Percentiles rank a stretch among this genome's conserved stretches.
Conservation (phyloP, 1,284 basidiomycete species). For the Ceratobasidium sp. region DNA sequence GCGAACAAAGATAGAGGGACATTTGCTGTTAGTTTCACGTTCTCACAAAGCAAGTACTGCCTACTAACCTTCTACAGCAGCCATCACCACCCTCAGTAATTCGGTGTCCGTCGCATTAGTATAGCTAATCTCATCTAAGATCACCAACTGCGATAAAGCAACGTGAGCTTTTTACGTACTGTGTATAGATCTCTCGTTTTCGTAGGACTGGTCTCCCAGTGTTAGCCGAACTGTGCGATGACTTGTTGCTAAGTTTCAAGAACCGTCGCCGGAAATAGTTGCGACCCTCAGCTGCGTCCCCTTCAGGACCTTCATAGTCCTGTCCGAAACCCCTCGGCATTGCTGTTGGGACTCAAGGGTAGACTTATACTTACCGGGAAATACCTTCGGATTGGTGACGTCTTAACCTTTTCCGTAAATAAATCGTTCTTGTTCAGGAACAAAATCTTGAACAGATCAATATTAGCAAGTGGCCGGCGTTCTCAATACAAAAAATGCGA, state of each 20-base stretch:
- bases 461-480: slow-evolving; percentile 42
- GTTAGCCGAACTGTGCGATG: slow-evolving; percentile 63
- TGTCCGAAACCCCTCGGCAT: slow-evolving; percentile 51
- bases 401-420: slow-evolving; percentile 81
- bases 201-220: slow-evolving; percentile 53
- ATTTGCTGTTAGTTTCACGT: slow-evolving; percentile 33
- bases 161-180: slow-evolving; percentile 65
- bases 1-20: slow-evolving; percentile 48
- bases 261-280: slow-evolving; percentile 94
- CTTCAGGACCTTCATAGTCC: slow-evolving; percentile 78
- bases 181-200: slow-evolving; percentile 90
- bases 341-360: slow-evolving; percentile 1
- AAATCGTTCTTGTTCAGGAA: slow-evolving; percentile 94
- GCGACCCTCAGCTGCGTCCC: slow-evolving; percentile 77
- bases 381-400: slow-evolving; percentile 84
- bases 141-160: slow-evolving; percentile 22
- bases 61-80: slow-evolving; percentile 84
- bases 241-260: slow-evolving; percentile 81
- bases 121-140: slow-evolving; percentile 62
- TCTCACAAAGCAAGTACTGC: slow-evolving; percentile 40
- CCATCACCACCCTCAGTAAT: slow-evolving; percentile 93
- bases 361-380: slow-evolving; percentile 72
- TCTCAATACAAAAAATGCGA: slow-evolving; percentile 40
- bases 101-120: slow-evolving; percentile 95
- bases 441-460: slow-evolving; percentile 70